Evolutionary conservation across 441 rosid species (phyloP).

Genomic region (Gossypium lobatum): DNA sequence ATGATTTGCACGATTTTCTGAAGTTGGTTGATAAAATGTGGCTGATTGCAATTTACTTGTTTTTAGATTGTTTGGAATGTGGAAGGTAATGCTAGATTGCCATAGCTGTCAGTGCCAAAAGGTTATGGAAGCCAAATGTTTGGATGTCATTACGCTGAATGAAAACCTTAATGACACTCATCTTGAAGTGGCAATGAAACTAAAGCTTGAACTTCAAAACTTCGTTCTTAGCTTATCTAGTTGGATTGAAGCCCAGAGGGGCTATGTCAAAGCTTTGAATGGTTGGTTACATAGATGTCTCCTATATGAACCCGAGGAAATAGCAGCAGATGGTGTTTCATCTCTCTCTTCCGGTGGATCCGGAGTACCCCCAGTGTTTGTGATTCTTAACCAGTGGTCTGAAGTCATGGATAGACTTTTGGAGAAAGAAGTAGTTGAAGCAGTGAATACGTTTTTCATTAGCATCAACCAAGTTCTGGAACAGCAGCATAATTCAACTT

Average conservation of each 20-base stretch:
- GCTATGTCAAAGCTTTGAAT: constrained; percentile 42
- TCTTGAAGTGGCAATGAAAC: constrained; percentile 35
- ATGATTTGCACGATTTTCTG: not conserved
- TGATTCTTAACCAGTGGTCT: constrained; percentile 32
- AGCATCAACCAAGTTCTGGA: constrained; percentile 23
- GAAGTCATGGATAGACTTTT: constrained; percentile 25
- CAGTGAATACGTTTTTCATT: constrained; percentile 20
- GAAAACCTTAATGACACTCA: constrained; percentile 26
- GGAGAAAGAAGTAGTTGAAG: constrained; percentile 29
- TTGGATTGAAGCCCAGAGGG: constrained; percentile 36
- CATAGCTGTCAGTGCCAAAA: constrained; percentile 31
- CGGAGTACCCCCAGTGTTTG: constrained; percentile 37
- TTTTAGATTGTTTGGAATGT: constrained; percentile 43
- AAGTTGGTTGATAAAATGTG: not conserved
- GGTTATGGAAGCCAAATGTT: constrained; percentile 30
- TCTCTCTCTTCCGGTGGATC: constrained; percentile 21
- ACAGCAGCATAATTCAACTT: constrained; percentile 21
- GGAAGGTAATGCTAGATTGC: constrained; percentile 51
- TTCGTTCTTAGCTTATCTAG: constrained; percentile 34
- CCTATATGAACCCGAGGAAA: constrained; percentile 34
- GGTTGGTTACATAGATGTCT: constrained; percentile 44
- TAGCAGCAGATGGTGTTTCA: constrained; percentile 21
- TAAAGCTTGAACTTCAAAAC: constrained; percentile 42
- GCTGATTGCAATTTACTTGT: not conserved
- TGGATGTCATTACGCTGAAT: constrained; percentile 25